These are phyloP conservation scores for Trichoderma brevicompactum DNA, from an alignment of 2,329 filamentous ascomycete genomes.

Conservation along the genomic window DNA sequence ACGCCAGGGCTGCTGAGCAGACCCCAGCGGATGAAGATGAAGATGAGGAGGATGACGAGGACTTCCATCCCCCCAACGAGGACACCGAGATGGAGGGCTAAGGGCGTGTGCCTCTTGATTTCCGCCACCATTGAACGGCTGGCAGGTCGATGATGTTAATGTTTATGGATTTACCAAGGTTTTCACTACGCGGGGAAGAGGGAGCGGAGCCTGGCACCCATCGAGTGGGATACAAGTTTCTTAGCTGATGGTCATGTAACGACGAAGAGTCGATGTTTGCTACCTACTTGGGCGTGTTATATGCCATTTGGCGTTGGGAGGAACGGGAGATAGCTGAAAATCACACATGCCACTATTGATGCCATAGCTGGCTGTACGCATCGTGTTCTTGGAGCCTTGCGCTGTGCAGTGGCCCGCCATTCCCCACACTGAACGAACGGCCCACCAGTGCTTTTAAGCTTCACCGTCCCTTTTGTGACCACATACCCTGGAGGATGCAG, in stretches of 20 bases:
- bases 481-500: slow-evolving; percentile 8
- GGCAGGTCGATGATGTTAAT: slow-evolving; percentile 12
- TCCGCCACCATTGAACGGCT: neutral
- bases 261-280: slow-evolving; percentile 10
- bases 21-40: slow-evolving; percentile 75
- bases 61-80: slow-evolving; percentile 65
- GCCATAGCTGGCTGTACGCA: neutral
- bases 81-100: slow-evolving; percentile 69
- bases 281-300: slow-evolving; percentile 12
- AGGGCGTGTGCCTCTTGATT: neutral
- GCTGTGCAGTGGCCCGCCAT: slow-evolving; percentile 16
- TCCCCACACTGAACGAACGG: slow-evolving; percentile 21
- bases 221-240: slow-evolving; percentile 7
- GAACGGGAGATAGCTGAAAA: slow-evolving; percentile 13
- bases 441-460: slow-evolving; percentile 13
- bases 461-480: slow-evolving; percentile 7
- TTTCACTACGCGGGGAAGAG: neutral
- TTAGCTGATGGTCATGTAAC: slow-evolving; percentile 19
- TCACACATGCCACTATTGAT: slow-evolving; percentile 7
- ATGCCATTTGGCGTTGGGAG: neutral
- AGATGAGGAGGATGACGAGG: slow-evolving; percentile 77
- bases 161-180: slow-evolving; percentile 9
- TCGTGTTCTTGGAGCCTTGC: slow-evolving; percentile 19
- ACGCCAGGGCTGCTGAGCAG: slow-evolving; percentile 84
- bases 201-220: slow-evolving; percentile 3